phyloP scores from a whole-genome alignment of 148 eudicot species.

The Chenopodium suecicum region DNA sequence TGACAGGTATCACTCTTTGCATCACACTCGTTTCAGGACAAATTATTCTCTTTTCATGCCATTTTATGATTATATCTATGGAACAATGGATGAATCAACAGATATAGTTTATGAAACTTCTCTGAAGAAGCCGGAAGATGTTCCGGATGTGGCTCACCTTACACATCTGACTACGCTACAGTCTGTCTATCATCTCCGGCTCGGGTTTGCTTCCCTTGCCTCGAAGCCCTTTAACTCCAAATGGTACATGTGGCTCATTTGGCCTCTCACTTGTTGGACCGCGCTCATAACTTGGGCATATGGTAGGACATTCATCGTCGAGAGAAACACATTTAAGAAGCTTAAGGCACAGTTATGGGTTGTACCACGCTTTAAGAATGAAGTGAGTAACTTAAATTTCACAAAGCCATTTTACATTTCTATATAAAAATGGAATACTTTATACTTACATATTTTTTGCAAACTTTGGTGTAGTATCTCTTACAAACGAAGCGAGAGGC shows the following conservation, averaged over 20 bases:
- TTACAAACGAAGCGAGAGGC: constrained; percentile 9
- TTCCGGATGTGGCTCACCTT: constrained; percentile 61
- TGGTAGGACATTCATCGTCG: constrained; percentile 51
- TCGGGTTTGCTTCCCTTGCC: constrained; percentile 71
- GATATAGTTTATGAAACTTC: constrained; percentile 53
- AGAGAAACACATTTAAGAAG: constrained; percentile 43
- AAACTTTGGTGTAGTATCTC: constrained; percentile 7
- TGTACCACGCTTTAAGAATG: constrained; percentile 45
- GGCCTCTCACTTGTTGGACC: constrained; percentile 33
- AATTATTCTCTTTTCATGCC: constrained; percentile 90
- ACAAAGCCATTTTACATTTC: too few species aligned
- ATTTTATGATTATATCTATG: constrained; percentile 69
- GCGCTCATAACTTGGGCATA: constrained; percentile 47
- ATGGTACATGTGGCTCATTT: constrained; percentile 74
- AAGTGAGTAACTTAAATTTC: too few species aligned
- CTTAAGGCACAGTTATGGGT: constrained; percentile 40
- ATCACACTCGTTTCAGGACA: constrained; percentile 80
- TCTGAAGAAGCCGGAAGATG: constrained; percentile 43
- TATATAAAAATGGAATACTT: too few species aligned
- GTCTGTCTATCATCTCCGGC: constrained; percentile 68
- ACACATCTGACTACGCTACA: constrained; percentile 82
- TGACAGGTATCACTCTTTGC: constrained; percentile 73
- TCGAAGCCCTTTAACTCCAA: constrained; percentile 55
- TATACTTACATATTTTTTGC: too few species aligned
- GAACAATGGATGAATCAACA: constrained; percentile 55